These are phyloP conservation scores for Fimicolochytrium jonesii DNA, from an alignment of 192 early-diverging fungal species.

Conservation along the genomic window DNA sequence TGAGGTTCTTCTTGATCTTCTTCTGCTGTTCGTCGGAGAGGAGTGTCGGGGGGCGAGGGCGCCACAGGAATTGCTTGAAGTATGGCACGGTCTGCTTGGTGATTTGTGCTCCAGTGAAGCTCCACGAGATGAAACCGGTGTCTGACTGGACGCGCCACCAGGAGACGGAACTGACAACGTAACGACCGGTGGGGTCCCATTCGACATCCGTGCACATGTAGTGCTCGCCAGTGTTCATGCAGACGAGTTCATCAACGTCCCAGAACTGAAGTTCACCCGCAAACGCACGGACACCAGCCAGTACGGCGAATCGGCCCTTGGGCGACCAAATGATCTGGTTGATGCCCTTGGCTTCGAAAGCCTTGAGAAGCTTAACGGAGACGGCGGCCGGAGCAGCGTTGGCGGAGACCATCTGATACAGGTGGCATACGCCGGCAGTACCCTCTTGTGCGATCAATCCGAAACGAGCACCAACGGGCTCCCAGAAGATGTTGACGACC, in stretches of 20 bases:
- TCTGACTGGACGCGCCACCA: constrained; percentile 84
- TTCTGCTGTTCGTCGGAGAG: constrained; percentile 76
- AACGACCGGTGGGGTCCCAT: constrained; percentile 99
- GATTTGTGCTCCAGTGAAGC: constrained; percentile 80
- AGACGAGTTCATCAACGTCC: constrained; percentile 68
- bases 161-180: constrained; percentile 78
- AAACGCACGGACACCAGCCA: constrained; percentile 76
- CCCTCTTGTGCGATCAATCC: constrained; percentile 83
- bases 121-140: constrained; percentile 90
- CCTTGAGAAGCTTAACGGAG: constrained; percentile 81
- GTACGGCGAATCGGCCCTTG: constrained; percentile 85
- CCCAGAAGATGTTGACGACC: constrained; percentile 91
- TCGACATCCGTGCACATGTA: constrained; percentile 94
- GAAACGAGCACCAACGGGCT: constrained; percentile 88
- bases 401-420: constrained; percentile 68
- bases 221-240: constrained; percentile 79
- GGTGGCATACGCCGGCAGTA: constrained; percentile 55
- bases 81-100: constrained; percentile 67
- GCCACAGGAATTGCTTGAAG: constrained; percentile 95
- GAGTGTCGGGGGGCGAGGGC: constrained; percentile 84
- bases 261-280: constrained; percentile 86
- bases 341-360: constrained; percentile 72
- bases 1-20: constrained; percentile 86
- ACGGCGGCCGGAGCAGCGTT: constrained; percentile 19
- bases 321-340: constrained; percentile 93